Conservation (phyloP, 129 eudicot genomes). For the Ambrosia trifida region DNA sequence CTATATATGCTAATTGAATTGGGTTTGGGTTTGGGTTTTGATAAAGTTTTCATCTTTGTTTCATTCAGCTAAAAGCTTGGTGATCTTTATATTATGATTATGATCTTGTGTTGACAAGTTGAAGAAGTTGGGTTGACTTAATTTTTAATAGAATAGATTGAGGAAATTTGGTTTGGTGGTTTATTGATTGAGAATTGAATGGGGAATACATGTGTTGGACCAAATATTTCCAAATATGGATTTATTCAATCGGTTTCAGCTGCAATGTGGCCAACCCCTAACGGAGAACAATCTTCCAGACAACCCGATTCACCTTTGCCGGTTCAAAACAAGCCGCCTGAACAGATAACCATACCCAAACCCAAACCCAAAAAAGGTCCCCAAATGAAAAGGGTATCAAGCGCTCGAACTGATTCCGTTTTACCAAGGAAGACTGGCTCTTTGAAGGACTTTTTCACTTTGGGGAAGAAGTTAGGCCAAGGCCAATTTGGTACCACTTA, state of each 20-base stretch:
- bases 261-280: slow-evolving; percentile 80
- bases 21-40: slow-evolving; percentile 16
- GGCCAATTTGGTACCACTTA: slow-evolving; percentile 94
- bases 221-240: slow-evolving; percentile 66
- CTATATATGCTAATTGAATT: slow-evolving; percentile 18
- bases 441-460: slow-evolving; percentile 67
- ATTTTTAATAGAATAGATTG: too few species aligned
- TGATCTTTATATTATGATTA: slow-evolving; percentile 16
- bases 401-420: slow-evolving; percentile 78
- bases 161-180: too few species aligned
- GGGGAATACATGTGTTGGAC: slow-evolving; percentile 99
- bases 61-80: not conserved
- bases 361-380: slow-evolving; percentile 56
- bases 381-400: slow-evolving; percentile 66
- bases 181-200: too few species aligned
- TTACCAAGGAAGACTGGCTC: slow-evolving; percentile 70
- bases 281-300: slow-evolving; percentile 44
- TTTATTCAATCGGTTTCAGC: slow-evolving; percentile 85
- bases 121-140: slow-evolving; percentile 38
- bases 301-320: slow-evolving; percentile 55
- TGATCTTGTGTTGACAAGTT: slow-evolving; percentile 24
- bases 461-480: slow-evolving; percentile 91
- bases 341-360: slow-evolving; percentile 60
- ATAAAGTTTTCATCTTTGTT: slow-evolving; percentile 38
- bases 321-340: slow-evolving; percentile 73